Evolutionary conservation across 148 eudicot species (phyloP).

Genomic region (Rhododendron williamsianum): DNA sequence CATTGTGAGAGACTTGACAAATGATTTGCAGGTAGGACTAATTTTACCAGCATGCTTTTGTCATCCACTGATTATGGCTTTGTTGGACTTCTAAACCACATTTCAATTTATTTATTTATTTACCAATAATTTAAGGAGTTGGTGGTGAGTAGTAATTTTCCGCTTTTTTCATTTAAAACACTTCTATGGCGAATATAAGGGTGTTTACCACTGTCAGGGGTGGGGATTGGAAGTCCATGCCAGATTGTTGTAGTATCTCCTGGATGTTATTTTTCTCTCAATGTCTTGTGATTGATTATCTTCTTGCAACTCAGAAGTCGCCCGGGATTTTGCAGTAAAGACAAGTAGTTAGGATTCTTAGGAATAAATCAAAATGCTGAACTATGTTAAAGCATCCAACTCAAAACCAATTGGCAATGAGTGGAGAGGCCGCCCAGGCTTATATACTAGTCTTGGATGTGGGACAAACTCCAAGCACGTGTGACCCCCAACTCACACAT

Average conservation of each 20-base stretch:
- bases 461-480: too few species aligned
- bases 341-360: not conserved
- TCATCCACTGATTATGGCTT: not conserved
- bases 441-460: too few species aligned
- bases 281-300: not conserved
- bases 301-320: not conserved
- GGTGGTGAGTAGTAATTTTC: not conserved
- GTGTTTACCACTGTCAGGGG: not conserved
- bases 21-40: slow-evolving; percentile 75
- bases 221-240: not conserved
- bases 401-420: too few species aligned
- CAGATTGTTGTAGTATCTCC: not conserved
- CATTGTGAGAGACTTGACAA: slow-evolving; percentile 74
- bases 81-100: not conserved
- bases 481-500: too few species aligned
- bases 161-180: not conserved
- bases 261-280: not conserved
- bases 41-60: not conserved
- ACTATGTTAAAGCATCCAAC: too few species aligned
- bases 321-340: not conserved
- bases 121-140: not conserved
- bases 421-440: too few species aligned
- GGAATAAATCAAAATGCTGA: not conserved
- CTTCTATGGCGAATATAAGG: not conserved
- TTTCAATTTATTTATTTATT: not conserved